Percentiles rank a stretch among this genome's conserved stretches.
Evolutionary conservation across 306 rosid genomes (phyloP).

Genomic region (Ormosia emarginata): DNA sequence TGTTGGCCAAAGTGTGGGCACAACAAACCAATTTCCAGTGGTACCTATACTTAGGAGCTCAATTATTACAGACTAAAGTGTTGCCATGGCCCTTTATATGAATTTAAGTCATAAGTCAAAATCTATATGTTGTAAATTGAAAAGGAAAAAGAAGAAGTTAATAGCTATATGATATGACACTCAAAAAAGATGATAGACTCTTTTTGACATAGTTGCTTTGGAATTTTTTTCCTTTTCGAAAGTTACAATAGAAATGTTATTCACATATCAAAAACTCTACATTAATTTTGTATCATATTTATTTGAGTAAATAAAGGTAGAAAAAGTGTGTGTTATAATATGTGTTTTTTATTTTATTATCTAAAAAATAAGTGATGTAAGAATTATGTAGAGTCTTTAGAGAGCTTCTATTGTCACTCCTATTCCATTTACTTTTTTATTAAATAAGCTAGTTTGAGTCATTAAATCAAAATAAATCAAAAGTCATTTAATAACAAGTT

Average conservation of each 20-base stretch:
- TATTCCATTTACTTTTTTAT: too few species aligned
- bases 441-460: too few species aligned
- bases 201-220: constrained; percentile 9
- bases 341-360: too few species aligned
- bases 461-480: too few species aligned
- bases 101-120: not conserved
- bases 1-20: constrained; percentile 30
- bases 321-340: too few species aligned
- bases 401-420: too few species aligned
- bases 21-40: constrained; percentile 9
- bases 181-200: not conserved
- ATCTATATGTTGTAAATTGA: not conserved
- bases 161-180: not conserved
- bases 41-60: constrained; percentile 3
- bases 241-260: not conserved
- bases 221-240: constrained; percentile 30
- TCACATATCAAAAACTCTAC: too few species aligned
- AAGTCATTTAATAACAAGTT: too few species aligned
- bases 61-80: constrained; percentile 9
- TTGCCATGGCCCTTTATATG: not conserved
- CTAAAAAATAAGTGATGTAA: too few species aligned
- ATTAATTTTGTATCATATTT: too few species aligned
- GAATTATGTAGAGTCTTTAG: too few species aligned
- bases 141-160: not conserved
- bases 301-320: too few species aligned